Evolutionary conservation across 805 yeast species (phyloP), one percentile per base, ranked within the genome.

Genomic region (Starmerella floricola): DNA sequence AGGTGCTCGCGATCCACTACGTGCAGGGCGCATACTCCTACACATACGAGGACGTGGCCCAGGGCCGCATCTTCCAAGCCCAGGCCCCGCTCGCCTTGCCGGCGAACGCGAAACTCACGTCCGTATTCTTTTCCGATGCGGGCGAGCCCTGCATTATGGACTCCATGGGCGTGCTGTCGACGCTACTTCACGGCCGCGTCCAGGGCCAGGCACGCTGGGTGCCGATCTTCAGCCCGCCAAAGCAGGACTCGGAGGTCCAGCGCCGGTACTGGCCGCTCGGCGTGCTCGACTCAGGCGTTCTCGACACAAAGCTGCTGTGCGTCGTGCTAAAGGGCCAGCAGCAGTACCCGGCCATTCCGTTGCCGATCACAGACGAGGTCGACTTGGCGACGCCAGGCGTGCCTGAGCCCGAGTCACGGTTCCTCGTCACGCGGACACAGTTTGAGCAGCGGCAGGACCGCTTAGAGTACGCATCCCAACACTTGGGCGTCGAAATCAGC

Each of bases 131-230:
- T 66, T 79, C 84, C 33, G 78, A 78, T 34, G 78, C 73, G 54
- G 94, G 94, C 17, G 96, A 88, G 59, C 98, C 98, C 1, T 81
- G 91, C 49, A 59, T 87, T 6, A 80, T 78, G 42, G 95, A 93
- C n/a, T 65, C 69, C 26, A 86, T 79, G 49, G 85, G 85, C 47
- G 71, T 77, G 10, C 66, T 91, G 30, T 60, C 81, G 26, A 73
- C 84, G 0, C 64, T 91, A 17, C 68, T 78, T 19, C 74, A 78
- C 50, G 88, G 96, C 95, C 69, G 95, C 52, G 73, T 71, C 18
- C 66, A 79, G 0, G 60, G 70, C 28, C 91, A 86, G 57, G 77
- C 94, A 2, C 69, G 77, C 47, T 88, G 97, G 96, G 67, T 84
- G 11, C 97, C 97, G 1, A 52, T 88, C 11, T 64, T 88, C 42